Conservation (phyloP, 495 filamentous ascomycete species). For the Tuber brumale region DNA sequence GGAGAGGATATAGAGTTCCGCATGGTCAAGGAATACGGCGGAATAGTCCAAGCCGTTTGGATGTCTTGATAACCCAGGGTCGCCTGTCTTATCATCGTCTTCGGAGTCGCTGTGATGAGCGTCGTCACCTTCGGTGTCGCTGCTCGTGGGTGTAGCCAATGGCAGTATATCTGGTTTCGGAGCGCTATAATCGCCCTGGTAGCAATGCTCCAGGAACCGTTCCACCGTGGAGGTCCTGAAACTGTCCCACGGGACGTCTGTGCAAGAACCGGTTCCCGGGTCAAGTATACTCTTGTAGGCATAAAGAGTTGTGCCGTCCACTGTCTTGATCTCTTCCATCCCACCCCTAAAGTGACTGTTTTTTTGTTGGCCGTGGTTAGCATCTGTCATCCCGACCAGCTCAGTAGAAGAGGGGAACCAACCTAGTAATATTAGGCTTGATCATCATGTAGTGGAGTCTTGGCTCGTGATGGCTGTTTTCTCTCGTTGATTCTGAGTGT, state of each 20-base stretch:
- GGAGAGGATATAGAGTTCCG: background rate
- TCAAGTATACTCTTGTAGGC: background rate
- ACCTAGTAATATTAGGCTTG: background rate
- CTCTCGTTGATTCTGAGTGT: background rate
- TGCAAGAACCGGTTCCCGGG: background rate
- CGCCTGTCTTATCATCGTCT: background rate
- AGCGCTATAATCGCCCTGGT: slow-evolving; percentile 70
- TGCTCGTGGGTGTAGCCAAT: too few relatives aligned
- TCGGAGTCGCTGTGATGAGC: too few relatives aligned
- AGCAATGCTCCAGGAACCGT: slow-evolving; percentile 81
- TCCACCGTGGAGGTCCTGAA: slow-evolving; percentile 52
- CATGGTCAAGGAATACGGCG: background rate
- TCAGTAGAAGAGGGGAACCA: background rate
- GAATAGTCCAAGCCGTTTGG: background rate
- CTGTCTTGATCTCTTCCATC: background rate
- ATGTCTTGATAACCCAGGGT: background rate
- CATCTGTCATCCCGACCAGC: background rate
- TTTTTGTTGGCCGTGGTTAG: background rate
- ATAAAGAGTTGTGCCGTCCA: background rate
- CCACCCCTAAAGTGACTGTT: background rate
- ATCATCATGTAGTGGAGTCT: background rate
- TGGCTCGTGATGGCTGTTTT: background rate
- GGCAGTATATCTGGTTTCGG: background rate
- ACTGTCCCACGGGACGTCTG: background rate
- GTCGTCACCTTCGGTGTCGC: background rate